A percentile compares a stretch with the other conserved stretches of the same genome.
These are phyloP conservation scores for Diaporthe velutina DNA, from an alignment of 2,329 filamentous ascomycete species.

Conservation along the genomic window DNA sequence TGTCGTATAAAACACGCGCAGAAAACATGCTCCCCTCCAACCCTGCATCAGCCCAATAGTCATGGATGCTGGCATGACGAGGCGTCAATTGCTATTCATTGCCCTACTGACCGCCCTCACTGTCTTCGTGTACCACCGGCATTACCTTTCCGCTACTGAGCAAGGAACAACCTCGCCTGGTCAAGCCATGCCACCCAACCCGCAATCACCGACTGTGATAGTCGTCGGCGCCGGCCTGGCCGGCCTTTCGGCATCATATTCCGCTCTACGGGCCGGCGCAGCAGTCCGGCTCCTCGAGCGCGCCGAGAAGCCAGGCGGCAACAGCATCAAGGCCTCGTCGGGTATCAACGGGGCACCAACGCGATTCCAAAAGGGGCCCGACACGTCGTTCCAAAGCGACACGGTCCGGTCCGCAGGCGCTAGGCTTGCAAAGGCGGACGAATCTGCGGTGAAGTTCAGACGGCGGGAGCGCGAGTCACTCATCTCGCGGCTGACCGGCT, in stretches of 20 bases:
- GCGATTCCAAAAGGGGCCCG: conserved; percentile 61
- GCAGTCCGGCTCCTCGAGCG: conserved; percentile 71
- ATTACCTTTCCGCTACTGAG: neutral
- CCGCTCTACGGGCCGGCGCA: conserved; percentile 65
- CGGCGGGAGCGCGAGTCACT: conserved; percentile 55
- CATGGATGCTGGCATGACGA: conserved; percentile 44
- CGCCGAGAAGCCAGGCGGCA: conserved; percentile 70
- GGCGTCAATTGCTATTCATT: conserved; percentile 33
- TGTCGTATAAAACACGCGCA: conserved; percentile 17
- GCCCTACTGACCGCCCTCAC: conserved; percentile 32
- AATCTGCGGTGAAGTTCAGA: conserved; percentile 35
- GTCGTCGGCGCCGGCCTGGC: conserved; percentile 76
- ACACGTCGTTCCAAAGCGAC: conserved; percentile 63
- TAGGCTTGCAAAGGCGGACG: conserved; percentile 49
- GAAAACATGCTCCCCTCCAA: neutral
- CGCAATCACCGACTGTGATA: conserved; percentile 57
- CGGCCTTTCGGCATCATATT: conserved; percentile 70
- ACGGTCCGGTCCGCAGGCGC: conserved; percentile 69
- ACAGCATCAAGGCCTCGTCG: conserved; percentile 76
- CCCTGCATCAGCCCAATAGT: neutral
- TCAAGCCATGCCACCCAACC: conserved; percentile 35
- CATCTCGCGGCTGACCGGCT: conserved; percentile 63
- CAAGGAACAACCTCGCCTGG: neutral
- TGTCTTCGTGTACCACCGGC: conserved; percentile 30
- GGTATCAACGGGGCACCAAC: conserved; percentile 75